Conservation (phyloP, 2,329 filamentous ascomycete genomes). For the Paracorniculantispora psalliotae region DNA sequence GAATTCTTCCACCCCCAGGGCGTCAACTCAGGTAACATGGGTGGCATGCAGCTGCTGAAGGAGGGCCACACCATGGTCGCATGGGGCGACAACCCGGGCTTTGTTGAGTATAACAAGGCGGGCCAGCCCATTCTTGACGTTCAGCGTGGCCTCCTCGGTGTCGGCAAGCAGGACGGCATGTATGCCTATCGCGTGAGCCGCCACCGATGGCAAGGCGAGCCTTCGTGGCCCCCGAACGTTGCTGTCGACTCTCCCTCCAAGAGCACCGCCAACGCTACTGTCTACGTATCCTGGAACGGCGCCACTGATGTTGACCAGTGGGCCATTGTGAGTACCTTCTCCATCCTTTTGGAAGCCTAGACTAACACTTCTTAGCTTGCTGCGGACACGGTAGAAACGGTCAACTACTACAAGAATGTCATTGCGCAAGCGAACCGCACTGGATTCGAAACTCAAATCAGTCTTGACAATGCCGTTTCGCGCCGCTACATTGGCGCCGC, state of each 20-base stretch:
- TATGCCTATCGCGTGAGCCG: constrained; percentile 26
- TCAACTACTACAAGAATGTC: constrained; percentile 21
- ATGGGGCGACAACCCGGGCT: constrained; percentile 26
- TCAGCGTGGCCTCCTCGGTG: constrained; percentile 21
- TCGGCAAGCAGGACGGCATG: constrained; percentile 22
- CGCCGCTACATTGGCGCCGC: constrained; percentile 24
- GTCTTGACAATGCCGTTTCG: constrained; percentile 15
- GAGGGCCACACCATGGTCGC: constrained; percentile 25
- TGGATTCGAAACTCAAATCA: constrained; percentile 24
- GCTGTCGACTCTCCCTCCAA: constrained; percentile 22
- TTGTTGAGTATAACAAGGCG: constrained; percentile 24
- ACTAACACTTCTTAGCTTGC: constrained; percentile 22
- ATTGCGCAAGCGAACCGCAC: constrained; percentile 21
- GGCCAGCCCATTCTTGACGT: constrained; percentile 23
- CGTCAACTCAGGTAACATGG: constrained; percentile 24
- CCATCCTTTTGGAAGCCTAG: background rate
- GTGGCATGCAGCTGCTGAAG: constrained; percentile 23
- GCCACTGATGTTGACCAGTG: constrained; percentile 25
- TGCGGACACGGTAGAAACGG: constrained; percentile 18
- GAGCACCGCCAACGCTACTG: constrained; percentile 21
- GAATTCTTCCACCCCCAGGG: constrained; percentile 26
- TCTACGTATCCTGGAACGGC: constrained; percentile 29
- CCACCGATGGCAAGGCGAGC: constrained; percentile 23
- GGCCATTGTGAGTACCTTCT: constrained; percentile 22
- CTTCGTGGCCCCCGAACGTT: constrained; percentile 25